Evolutionary conservation across 2,329 filamentous ascomycete genomes (phyloP).

Genomic region (Xylariales sp.): DNA sequence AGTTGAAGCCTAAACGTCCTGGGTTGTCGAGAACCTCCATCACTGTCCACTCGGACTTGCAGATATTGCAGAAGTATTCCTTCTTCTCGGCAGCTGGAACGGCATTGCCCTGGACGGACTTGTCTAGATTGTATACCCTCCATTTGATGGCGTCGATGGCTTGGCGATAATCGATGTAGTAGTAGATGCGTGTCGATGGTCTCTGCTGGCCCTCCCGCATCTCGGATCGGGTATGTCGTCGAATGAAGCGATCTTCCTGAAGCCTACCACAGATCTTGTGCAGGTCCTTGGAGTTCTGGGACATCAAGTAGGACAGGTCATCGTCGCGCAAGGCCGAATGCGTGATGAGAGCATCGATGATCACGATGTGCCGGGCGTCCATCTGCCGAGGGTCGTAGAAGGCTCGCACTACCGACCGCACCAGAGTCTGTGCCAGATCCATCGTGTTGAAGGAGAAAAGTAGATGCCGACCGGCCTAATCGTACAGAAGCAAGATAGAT

Average conservation of each 20-base stretch:
- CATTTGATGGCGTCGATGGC: constrained; percentile 97
- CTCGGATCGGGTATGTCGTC: constrained; percentile 66
- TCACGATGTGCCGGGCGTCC: constrained; percentile 67
- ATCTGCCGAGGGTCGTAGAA: constrained; percentile 65
- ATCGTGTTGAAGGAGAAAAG: constrained; percentile 23
- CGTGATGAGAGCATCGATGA: constrained; percentile 71
- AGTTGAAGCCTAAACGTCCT: constrained; percentile 70
- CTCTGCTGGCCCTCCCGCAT: constrained; percentile 75
- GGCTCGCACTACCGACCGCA: constrained; percentile 76
- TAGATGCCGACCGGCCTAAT: no score
- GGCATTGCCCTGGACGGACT: constrained; percentile 79
- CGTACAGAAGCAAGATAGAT: no score
- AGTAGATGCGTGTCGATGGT: constrained; percentile 84
- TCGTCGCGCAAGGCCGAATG: constrained; percentile 78
- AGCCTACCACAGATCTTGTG: constrained; percentile 84
- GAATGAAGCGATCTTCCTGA: constrained; percentile 79
- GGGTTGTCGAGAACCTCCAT: constrained; percentile 82
- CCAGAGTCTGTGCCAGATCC: constrained; percentile 65
- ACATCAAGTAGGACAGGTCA: constrained; percentile 81
- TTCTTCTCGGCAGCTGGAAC: constrained; percentile 81
- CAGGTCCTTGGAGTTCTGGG: constrained; percentile 86
- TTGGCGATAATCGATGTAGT: constrained; percentile 92
- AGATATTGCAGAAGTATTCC: constrained; percentile 80
- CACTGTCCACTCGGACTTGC: constrained; percentile 80
- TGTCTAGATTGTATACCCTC: constrained; percentile 82